Base-by-base conservation (phyloP, 805 yeast genomes). In the Saturnispora halmiae region DNA sequence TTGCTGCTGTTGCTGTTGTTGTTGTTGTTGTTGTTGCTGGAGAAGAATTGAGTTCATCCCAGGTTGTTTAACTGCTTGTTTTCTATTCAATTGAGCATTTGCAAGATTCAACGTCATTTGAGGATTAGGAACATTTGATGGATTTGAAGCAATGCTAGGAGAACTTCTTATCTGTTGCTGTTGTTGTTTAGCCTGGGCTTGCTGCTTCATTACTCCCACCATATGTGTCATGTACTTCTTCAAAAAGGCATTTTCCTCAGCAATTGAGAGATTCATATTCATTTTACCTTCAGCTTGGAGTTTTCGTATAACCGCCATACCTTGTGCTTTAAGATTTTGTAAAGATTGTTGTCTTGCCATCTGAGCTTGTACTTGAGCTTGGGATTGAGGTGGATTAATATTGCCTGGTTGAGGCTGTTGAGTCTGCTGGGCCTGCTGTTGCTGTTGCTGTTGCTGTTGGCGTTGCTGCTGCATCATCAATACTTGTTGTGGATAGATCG, bases 221-320 rank as follows among this genome's bases (percentile, higher is more conserved):
- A 59, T 39, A 38, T 60, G 64, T 31, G 53, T 47, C 38, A 63
- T 43, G 43, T 56, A 63, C 35, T 56, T 58, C 41, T 55, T 58
- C 28, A 60, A 56, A 41, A 58, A 63, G n/a, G 51, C 51, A 34
- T 51, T 56, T 32, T 61, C 63, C 41, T 63, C 64, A 35, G 60
- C 65, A 1, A 52, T 60, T 2, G 63, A 51, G 25, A 63, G 41
- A 18, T 51, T 52, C 9, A 53, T 40, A 8, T 64, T 60, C 11
- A 61, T 43, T 34, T 59, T 54, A 27, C 63, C 63, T 6, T 57
- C 42, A 3, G 58, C 54, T 43, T 61, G 65, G 16, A 63, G 50
- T 34, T 56, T 60, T 37, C 55, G 55, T 18, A 62, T 58, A 36
- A 58, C 58, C 36, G 55, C 59, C 4, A 62, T 14, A 1, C 66